Conservation (phyloP, 306 rosid genomes). For the Prunus dulcis region DNA sequence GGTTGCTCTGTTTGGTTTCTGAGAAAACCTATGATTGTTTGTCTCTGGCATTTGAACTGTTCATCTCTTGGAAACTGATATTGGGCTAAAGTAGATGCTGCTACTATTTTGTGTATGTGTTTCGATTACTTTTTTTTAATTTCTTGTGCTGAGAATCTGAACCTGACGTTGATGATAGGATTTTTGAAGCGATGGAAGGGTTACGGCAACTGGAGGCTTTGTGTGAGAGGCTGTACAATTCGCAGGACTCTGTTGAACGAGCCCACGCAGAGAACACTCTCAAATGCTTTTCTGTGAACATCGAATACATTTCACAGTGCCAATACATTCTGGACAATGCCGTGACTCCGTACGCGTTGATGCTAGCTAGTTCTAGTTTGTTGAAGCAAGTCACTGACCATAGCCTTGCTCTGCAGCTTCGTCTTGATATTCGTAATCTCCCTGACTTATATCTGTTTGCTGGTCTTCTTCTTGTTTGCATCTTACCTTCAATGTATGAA, state of each 20-base stretch:
- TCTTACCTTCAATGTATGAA: neutral
- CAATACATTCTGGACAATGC: constrained; percentile 66
- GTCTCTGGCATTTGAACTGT: neutral
- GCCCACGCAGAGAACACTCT: constrained; percentile 62
- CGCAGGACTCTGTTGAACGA: constrained; percentile 60
- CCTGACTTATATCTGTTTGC: neutral
- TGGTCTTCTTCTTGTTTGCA: neutral
- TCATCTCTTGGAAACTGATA: neutral
- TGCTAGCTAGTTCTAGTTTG: constrained; percentile 62
- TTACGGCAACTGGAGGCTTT: constrained; percentile 57
- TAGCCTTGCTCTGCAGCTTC: constrained; percentile 58
- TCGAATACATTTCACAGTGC: constrained; percentile 59
- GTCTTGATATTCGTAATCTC: constrained; percentile 48
- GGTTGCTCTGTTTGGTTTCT: neutral
- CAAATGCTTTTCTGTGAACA: constrained; percentile 60
- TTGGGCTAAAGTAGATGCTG: neutral
- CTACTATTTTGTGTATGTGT: neutral
- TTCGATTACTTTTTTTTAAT: neutral
- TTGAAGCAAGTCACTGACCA: constrained; percentile 68
- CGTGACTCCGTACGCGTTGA: constrained; percentile 53
- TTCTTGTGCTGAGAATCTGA: neutral
- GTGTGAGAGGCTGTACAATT: constrained; percentile 61
- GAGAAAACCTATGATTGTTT: neutral
- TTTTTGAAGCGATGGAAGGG: constrained; percentile 41
- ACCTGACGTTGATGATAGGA: neutral